Evolutionary conservation across 2,329 filamentous ascomycete species (phyloP), one percentile per base, ranked within the genome.

Genomic region (Fusarium mangiferae): DNA sequence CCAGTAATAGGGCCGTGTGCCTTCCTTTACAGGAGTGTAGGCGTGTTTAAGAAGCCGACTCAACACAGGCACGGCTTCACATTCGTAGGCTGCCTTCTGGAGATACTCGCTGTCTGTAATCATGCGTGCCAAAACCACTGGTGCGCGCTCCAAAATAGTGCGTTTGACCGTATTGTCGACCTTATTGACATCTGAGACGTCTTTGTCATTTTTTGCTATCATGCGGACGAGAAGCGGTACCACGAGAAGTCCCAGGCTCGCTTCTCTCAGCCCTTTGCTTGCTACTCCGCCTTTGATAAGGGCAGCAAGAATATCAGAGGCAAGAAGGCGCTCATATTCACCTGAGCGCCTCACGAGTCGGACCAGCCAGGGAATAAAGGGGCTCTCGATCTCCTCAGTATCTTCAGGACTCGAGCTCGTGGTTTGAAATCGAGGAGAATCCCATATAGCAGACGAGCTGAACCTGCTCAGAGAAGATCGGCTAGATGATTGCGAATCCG

Each of bases 31-130:
- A 1, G 86, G 84, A 24, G 86, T 84, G 70, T 90, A 90, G 13
- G 87, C 85, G 22, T 83, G 83, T 70, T 87, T 87, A 12, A 90
- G 79, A 18, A 90, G 81, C 59, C 83, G 86, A 62, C 83, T 84
- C 38, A 88, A 78, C 5, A 82, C 81, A 73, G 84, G 85, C 54
- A 88, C 82, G 3, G 84, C 87, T 33, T 84, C 82, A 64, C 86
- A 87, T 68, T 98, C 94, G 48, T 92, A 92, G 1, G 95, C 94
- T 42, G 94, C 91, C 77, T 92, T 93, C 82, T 98, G 96, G 60
- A 98, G 86, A 66, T 90, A 88, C 68, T 93, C 90, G 80, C 92
- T 94, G 78, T 96, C 94, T 33, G 91, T 90, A 24, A 98, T 90
- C 44, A 98, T 86, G 51, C 91, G 90, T 22, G 94, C 94, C 62